A percentile compares a stretch with the other conserved stretches of the same genome.
These are phyloP conservation scores for Cadophora luteo-olivacea DNA, from an alignment of 2,329 filamentous ascomycete genomes.

Conservation along the genomic window DNA sequence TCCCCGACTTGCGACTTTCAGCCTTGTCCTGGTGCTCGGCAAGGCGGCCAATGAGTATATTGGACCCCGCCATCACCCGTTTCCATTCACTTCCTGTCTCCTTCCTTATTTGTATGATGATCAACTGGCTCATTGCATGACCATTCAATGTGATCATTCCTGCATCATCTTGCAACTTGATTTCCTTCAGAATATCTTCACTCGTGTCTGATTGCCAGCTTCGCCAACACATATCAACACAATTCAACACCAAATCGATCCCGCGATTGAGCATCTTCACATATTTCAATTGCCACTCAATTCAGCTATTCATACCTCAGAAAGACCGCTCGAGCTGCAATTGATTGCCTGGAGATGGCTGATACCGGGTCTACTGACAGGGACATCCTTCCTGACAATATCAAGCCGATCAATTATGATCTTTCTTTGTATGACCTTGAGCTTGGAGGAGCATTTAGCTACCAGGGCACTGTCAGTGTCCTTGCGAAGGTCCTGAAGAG, in stretches of 20 bases:
- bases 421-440: slow-evolving; percentile 84
- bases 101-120: slow-evolving; percentile 14
- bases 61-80: slow-evolving; percentile 5
- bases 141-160: slow-evolving; percentile 15
- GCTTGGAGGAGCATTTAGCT: slow-evolving; percentile 71
- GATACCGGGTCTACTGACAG: slow-evolving; percentile 59
- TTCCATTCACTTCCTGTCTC: neutral
- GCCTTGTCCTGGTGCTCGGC: slow-evolving; percentile 19
- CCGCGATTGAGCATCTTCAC: slow-evolving; percentile 10
- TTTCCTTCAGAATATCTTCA: neutral
- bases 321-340: neutral
- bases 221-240: too few relatives aligned
- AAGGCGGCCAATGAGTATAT: slow-evolving; percentile 20
- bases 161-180: slow-evolving; percentile 4
- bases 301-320: neutral
- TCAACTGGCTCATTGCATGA: slow-evolving; percentile 21
- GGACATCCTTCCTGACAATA: slow-evolving; percentile 65
- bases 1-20: neutral
- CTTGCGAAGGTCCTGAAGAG: slow-evolving; percentile 73
- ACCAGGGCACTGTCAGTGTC: slow-evolving; percentile 86
- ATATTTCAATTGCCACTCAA: neutral
- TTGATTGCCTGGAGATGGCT: slow-evolving; percentile 34
- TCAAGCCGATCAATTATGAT: slow-evolving; percentile 86
- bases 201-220: neutral
- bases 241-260: slow-evolving; percentile 1